These are phyloP conservation scores for Kwoniella shandongensis DNA, from an alignment of 768 basidiomycete genomes.

Conservation along the genomic window DNA sequence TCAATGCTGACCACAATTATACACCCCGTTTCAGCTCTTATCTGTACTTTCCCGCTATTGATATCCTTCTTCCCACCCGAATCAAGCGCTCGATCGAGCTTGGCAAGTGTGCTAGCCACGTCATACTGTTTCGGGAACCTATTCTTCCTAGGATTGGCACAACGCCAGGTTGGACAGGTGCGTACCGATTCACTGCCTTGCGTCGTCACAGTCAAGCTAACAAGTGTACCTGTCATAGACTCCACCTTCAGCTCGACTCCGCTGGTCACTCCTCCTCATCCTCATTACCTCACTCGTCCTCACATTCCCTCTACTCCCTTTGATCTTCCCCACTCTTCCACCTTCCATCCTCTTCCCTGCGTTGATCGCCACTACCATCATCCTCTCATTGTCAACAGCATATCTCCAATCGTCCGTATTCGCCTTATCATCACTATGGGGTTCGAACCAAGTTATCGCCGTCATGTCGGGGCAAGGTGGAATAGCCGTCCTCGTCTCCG, in stretches of 20 bases:
- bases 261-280: slow-evolving; percentile 52
- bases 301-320: slow-evolving; percentile 57
- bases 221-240: too few species aligned
- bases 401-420: slow-evolving; percentile 76
- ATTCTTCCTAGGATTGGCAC: slow-evolving; percentile 66
- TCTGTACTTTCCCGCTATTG: slow-evolving; percentile 82
- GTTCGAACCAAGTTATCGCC: slow-evolving; percentile 67
- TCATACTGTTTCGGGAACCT: slow-evolving; percentile 67
- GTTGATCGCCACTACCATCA: slow-evolving; percentile 64
- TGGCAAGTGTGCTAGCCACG: slow-evolving; percentile 67
- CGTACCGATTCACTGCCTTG: slow-evolving; percentile 55
- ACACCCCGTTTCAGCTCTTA: slow-evolving; percentile 69
- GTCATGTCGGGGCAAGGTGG: slow-evolving; percentile 83
- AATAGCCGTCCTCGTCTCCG: slow-evolving; percentile 75
- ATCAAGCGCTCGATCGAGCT: slow-evolving; percentile 62
- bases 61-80: slow-evolving; percentile 63
- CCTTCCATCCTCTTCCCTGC: slow-evolving; percentile 63
- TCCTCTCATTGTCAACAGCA: slow-evolving; percentile 65
- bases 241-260: slow-evolving; percentile 37
- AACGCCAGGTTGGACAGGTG: slow-evolving; percentile 55
- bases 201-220: too few species aligned
- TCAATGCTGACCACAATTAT: neutral
- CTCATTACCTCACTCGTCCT: slow-evolving; percentile 61
- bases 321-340: slow-evolving; percentile 69
- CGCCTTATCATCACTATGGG: slow-evolving; percentile 79